Conservation (phyloP, 1,139 yeast genomes). For the Yamadazyma songkhlaensis region DNA sequence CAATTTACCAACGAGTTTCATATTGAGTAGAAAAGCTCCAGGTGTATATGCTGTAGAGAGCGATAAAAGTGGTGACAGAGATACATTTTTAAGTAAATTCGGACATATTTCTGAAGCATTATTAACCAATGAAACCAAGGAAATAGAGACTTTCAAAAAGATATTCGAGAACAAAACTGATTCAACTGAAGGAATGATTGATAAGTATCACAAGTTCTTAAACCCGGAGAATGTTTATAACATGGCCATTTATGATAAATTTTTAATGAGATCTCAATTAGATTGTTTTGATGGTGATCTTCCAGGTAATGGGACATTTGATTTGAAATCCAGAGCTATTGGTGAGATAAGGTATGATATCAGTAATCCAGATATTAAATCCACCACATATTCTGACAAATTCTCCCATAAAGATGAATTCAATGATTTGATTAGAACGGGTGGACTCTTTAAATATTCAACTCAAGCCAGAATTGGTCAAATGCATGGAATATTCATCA, state of each 20-base stretch:
- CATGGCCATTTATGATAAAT: constrained; percentile 65
- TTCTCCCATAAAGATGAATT: constrained; percentile 50
- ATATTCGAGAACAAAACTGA: constrained; percentile 5
- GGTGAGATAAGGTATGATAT: constrained; percentile 81
- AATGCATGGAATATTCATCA: constrained; percentile 95
- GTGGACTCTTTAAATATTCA: constrained; percentile 76
- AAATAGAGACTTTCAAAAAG: constrained; percentile 31
- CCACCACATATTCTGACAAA: constrained; percentile 45
- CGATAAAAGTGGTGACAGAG: constrained; percentile 68
- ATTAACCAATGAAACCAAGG: constrained; percentile 56
- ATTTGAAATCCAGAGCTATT: constrained; percentile 87
- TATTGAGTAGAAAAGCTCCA: constrained; percentile 28
- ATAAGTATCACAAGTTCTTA: constrained; percentile 14
- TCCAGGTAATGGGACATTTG: constrained; percentile 93
- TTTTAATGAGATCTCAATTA: constrained; percentile 84
- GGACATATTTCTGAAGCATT: constrained; percentile 79
- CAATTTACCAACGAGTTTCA: constrained; percentile 36
- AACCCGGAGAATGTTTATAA: constrained; percentile 49
- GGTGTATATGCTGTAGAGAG: constrained; percentile 61
- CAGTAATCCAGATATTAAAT: constrained; percentile 50
- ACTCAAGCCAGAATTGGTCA: constrained; percentile 92
- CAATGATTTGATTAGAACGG: constrained; percentile 69
- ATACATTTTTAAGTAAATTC: constrained; percentile 68
- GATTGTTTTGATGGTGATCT: constrained; percentile 76
- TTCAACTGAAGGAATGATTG: background rate